phyloP scores from a whole-genome alignment of 148 eudicot genomes.

The Limonium bicolor region DNA sequence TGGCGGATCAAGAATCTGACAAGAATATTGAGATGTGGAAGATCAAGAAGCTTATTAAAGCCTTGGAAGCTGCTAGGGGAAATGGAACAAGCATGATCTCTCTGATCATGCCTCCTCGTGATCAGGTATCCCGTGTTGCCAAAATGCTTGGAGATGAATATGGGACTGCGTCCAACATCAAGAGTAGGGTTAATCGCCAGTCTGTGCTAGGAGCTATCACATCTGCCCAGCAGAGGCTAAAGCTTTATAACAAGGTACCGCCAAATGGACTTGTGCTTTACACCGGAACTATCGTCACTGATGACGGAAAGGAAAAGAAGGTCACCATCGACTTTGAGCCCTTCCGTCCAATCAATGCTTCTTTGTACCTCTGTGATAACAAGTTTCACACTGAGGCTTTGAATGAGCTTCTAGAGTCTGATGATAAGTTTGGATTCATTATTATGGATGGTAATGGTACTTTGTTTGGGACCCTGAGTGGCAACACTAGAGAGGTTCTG shows the following conservation, averaged over 20 bases:
- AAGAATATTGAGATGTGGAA: conserved; percentile 9
- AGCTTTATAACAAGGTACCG: conserved; percentile 8
- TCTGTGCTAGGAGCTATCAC: conserved; percentile 8
- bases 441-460: conserved; percentile 10
- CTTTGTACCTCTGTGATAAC: conserved; percentile 6
- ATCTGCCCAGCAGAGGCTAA: conserved; percentile 7
- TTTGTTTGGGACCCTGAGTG: conserved; percentile 5
- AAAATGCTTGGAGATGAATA: conserved; percentile 9
- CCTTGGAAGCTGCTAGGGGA: conserved; percentile 9
- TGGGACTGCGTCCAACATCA: conserved; percentile 9
- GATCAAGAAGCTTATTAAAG: conserved; percentile 9
- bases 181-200: conserved; percentile 9
- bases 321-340: conserved; percentile 10
- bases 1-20: conserved; percentile 8
- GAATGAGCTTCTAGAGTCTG: conserved; percentile 8
- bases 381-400: conserved; percentile 9
- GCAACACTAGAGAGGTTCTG: conserved; percentile 7
- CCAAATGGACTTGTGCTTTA: conserved; percentile 9
- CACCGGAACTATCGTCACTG: conserved; percentile 8
- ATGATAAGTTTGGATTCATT: conserved; percentile 8
- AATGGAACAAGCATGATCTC: conserved; percentile 9
- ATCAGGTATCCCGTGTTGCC: conserved; percentile 6
- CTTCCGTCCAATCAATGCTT: conserved; percentile 7
- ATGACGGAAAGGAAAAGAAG: conserved; percentile 8
- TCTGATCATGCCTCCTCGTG: conserved; percentile 9